Percentiles rank a stretch among this genome's conserved stretches.
phyloP scores from a whole-genome alignment of 805 yeast genomes.

The Wickerhamiella domercqiae region DNA sequence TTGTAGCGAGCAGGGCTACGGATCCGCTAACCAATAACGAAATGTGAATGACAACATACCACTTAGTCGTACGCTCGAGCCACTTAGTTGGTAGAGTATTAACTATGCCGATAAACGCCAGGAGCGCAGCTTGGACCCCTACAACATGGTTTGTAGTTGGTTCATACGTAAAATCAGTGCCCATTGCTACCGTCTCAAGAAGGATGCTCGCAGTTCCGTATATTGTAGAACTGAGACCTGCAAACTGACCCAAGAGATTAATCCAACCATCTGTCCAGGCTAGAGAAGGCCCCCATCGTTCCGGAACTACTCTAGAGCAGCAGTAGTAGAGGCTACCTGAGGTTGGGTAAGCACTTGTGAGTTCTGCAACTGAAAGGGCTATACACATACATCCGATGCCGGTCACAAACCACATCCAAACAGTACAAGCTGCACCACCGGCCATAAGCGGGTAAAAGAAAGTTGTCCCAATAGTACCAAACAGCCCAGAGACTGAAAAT shows the following conservation, averaged over 20 bases:
- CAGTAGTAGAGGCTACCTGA: slow-evolving; percentile 65
- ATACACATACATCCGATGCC: slow-evolving; percentile 38
- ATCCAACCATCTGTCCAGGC: slow-evolving; percentile 43
- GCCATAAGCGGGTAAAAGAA: slow-evolving; percentile 31
- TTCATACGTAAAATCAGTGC: slow-evolving; percentile 19
- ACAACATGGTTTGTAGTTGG: slow-evolving; percentile 20
- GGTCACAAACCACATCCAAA: slow-evolving; percentile 49
- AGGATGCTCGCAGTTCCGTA: slow-evolving; percentile 24
- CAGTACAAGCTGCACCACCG: slow-evolving; percentile 48
- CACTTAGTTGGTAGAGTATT: slow-evolving; percentile 39
- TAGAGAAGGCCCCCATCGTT: slow-evolving; percentile 33
- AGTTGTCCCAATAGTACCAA: slow-evolving; percentile 47
- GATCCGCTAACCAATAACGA: slow-evolving; percentile 35
- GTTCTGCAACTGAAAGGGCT: slow-evolving; percentile 47
- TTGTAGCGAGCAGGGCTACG: slow-evolving; percentile 38
- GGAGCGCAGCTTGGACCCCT: slow-evolving; percentile 28
- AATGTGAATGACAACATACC: slow-evolving; percentile 36
- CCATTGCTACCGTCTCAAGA: slow-evolving; percentile 25
- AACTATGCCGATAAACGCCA: slow-evolving; percentile 33
- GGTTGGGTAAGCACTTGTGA: slow-evolving; percentile 58
- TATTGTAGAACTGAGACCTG: slow-evolving; percentile 25
- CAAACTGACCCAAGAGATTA: slow-evolving; percentile 26
- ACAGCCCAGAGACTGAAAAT: slow-evolving; percentile 46
- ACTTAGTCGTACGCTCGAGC: slow-evolving; percentile 35
- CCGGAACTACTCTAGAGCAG: slow-evolving; percentile 16